These are phyloP conservation scores for Leccinum broughii DNA, from an alignment of 768 basidiomycete genomes.

Conservation along the genomic window DNA sequence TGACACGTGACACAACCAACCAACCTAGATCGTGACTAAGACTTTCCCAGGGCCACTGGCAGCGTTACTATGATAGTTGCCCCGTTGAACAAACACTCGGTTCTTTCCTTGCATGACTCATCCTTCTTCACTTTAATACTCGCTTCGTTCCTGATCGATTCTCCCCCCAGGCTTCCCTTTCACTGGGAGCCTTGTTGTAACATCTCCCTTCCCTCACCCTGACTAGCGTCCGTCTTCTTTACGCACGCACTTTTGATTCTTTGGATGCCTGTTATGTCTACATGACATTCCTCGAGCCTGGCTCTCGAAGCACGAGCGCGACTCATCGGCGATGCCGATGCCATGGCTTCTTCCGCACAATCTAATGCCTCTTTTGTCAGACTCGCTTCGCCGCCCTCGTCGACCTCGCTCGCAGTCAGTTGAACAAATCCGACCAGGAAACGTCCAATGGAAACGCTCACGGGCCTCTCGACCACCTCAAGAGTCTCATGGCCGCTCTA, in stretches of 20 bases:
- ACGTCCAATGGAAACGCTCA: constrained; percentile 26
- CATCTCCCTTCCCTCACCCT: constrained; percentile 58
- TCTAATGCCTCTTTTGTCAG: constrained; percentile 55
- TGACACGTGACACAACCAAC: constrained; percentile 7
- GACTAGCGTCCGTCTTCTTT: constrained; percentile 50
- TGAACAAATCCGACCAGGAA: constrained; percentile 44
- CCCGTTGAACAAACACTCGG: constrained; percentile 47
- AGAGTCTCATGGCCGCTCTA: constrained; percentile 37
- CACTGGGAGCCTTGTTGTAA: constrained; percentile 71
- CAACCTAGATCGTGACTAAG: no score
- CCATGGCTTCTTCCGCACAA: constrained; percentile 52
- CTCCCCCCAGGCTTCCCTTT: constrained; percentile 62
- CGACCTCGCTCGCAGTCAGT: constrained; percentile 44
- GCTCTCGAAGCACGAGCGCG: constrained; percentile 56
- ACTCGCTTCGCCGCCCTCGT: constrained; percentile 49
- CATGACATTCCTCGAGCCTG: constrained; percentile 57
- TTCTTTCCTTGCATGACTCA: no score
- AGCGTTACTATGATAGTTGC: no score
- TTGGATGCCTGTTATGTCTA: constrained; percentile 69
- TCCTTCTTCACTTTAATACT: no score
- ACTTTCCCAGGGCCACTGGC: no score
- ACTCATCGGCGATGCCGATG: constrained; percentile 47
- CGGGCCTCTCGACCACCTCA: constrained; percentile 31
- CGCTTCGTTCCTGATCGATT: constrained; percentile 11
- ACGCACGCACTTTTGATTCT: not conserved